Evolutionary conservation across 352 stramenopile species (phyloP), one percentile per base, ranked within the genome.

Genomic region (Globisporangium barbulae): DNA sequence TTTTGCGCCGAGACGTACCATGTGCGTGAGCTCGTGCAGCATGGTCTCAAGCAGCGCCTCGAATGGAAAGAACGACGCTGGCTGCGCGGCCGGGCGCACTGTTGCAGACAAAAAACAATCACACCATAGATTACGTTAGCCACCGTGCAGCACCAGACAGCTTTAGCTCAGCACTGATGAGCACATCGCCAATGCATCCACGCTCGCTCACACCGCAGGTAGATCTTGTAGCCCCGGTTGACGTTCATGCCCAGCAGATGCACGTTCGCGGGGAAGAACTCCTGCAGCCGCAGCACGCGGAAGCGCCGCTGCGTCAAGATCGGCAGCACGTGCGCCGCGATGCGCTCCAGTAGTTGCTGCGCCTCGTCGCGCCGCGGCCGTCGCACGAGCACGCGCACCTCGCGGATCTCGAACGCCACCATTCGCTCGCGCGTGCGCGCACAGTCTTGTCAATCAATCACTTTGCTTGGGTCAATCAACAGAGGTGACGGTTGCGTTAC

Each of bases 191-290:
- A 21, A 21, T 6, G 6, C 25, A 6, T 22, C 49, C 22, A 25
- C 17, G 7, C 28, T 22, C 65, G 7, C 28, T 22, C 65, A 89
- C 81, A 55, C 21, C 83, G 81, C 10, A 93, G 69, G 72, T 89
- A 89, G 65, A 93, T 91, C 53, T 81, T 89, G 45, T 61, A 67
- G 33, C 84, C 84, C 6, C 71, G 69, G 63, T 93, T 93, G 61
- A 91, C 79, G 69, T 93, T 93, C 81, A 93, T 91, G 56, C 84
- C 84, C 17, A 91, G 78, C 55, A 93, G 49, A 1, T 73, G 66
- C 22, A 65, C 39, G 59, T 89, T 70, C 47, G 73, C 82, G n/a
- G 82, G 82, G 64, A 88, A 89, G 53, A 91, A 90, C 68, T 93
- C 84, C 44, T 80, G 70, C 53, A 93, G 67, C 4, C 63, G 60